These are phyloP conservation scores for Candida tallmaniae DNA, from an alignment of 805 yeast genomes.

Conservation along the genomic window DNA sequence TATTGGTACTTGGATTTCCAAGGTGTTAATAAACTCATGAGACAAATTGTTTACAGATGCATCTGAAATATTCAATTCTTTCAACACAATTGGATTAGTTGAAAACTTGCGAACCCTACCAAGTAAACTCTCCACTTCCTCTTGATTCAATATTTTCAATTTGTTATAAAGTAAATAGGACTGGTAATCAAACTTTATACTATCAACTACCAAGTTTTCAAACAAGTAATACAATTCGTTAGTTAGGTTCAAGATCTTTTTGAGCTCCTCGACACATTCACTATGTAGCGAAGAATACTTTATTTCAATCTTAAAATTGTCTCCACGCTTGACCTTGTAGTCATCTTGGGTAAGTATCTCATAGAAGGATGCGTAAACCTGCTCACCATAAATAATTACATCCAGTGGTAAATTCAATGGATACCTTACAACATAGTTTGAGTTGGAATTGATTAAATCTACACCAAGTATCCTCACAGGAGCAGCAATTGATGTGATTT, in stretches of 20 bases:
- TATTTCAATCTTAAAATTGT: constrained; percentile 39
- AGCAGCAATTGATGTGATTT: constrained; percentile 54
- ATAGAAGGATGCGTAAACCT: constrained; percentile 61
- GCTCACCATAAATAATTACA: constrained; percentile 61
- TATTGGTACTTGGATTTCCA: constrained; percentile 41
- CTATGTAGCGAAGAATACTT: constrained; percentile 42
- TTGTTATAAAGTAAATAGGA: constrained; percentile 4
- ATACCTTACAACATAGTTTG: constrained; percentile 19
- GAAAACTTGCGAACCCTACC: neutral
- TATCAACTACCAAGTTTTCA: constrained; percentile 1
- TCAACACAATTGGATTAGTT: neutral
- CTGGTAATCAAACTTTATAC: constrained; percentile 8
- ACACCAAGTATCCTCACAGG: constrained; percentile 55
- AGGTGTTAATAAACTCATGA: neutral
- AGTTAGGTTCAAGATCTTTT: neutral
- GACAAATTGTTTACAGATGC: neutral
- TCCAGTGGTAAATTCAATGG: constrained; percentile 19
- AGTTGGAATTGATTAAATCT: constrained; percentile 26
- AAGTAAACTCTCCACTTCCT: constrained; percentile 1
- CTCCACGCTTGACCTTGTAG: constrained; percentile 20
- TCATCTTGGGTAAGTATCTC: constrained; percentile 31
- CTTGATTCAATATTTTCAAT: constrained; percentile 6
- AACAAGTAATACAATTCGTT: constrained; percentile 4
- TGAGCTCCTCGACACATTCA: constrained; percentile 32
- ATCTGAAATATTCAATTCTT: neutral